Evolutionary conservation across 2,329 filamentous ascomycete genomes (phyloP), one percentile per base, ranked within the genome.

Genomic region (Aureobasidium subglaciale): DNA sequence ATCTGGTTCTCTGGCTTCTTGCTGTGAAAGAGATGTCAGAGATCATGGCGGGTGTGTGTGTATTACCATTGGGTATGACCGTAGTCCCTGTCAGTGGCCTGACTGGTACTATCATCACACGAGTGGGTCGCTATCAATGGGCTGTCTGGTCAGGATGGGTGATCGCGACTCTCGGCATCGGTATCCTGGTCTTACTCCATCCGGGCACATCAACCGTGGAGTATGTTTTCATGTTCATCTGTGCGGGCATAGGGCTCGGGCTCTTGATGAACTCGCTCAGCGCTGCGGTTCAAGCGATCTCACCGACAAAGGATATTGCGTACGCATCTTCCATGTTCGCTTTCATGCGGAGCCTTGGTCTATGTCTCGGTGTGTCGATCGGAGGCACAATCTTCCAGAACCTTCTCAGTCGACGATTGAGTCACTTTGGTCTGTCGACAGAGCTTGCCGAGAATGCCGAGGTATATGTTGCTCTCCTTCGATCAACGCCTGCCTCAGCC

Each of bases 1-100:
- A 87, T 63, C 73, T 90, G 29, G 87, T 87, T 0, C 75, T 90
- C 0, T 90, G 85, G 69, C 84, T 88, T 53, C 87, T 91, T 65
- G 78, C 83, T 2, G 85, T 85, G 0, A 77, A 84, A 2, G 77
- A 77, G 45, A 80, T 80, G 1, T 76, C 77, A 0, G 82, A 85
- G 0, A 71, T 86, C 32, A 73, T 74, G 15, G 87, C 82, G 0
- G 77, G 76, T 61, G 64, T 74, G 13, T 65, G 67, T 2, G 59
- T 73, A 43, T 71, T 75, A 38, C 62, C 85, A 0, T 81, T 69
- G 20, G 60, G 72, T 2, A 64, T 68, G 0, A 73, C 75, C 55
- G 71, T 80, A 1, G 37, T 71, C 0, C 48, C 48, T 8, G 27
- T 38, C 22, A 27, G 20, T 30, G 34, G 32, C 22, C 10, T 52